Evolutionary conservation across 164 flowering plant species (phyloP).

Genomic region (Umbilicus rupestris): DNA sequence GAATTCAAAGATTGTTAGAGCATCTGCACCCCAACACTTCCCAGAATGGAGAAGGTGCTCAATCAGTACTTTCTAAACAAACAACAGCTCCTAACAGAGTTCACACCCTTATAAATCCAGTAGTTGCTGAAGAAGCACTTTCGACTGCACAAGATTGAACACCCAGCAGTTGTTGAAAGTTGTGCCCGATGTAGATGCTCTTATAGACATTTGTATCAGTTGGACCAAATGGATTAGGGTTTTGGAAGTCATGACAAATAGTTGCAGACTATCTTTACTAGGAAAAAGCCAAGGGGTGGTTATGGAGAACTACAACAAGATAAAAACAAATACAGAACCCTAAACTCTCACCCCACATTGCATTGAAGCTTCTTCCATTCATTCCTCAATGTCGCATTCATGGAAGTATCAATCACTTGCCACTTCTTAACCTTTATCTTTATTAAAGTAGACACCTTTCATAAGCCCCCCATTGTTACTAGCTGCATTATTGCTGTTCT

Average conservation of each 20-base stretch:
- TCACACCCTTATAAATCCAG: too few relatives aligned
- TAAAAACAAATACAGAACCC: not conserved
- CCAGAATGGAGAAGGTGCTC: too few relatives aligned
- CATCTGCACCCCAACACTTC: too few relatives aligned
- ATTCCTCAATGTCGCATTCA: not conserved
- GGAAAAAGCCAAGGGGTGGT: not conserved
- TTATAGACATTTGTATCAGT: not conserved
- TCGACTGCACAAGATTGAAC: too few relatives aligned
- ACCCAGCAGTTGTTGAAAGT: too few relatives aligned
- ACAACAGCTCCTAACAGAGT: too few relatives aligned
- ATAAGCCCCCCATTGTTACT: not conserved
- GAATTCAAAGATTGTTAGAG: too few relatives aligned
- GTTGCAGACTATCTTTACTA: not conserved
- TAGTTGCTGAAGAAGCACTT: too few relatives aligned
- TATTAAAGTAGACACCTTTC: not conserved
- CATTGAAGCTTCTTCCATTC: not conserved
- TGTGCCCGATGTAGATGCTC: too few relatives aligned
- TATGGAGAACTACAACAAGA: not conserved
- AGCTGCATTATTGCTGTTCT: not conserved
- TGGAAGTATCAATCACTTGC: not conserved
- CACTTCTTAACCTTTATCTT: not conserved
- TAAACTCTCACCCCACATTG: not conserved
- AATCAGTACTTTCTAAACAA: too few relatives aligned
- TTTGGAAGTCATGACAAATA: not conserved
- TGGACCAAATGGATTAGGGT: not conserved